These are phyloP conservation scores for Benincasa hispida DNA, from an alignment of 306 rosid genomes.

Conservation along the genomic window DNA sequence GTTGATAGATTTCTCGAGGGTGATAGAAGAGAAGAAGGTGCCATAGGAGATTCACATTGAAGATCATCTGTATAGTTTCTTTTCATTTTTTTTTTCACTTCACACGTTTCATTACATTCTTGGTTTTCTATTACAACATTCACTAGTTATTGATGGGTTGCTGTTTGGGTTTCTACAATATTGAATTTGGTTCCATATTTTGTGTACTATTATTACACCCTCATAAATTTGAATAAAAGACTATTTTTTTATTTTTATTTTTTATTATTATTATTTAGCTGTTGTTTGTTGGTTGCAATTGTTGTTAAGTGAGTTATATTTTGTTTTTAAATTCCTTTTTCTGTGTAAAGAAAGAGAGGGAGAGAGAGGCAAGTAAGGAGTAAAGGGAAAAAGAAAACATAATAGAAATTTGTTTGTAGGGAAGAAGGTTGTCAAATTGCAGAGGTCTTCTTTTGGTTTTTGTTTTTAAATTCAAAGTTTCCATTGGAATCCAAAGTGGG, in stretches of 20 bases:
- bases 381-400: not conserved
- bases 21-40: not conserved
- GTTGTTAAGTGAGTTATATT: not conserved
- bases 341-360: not conserved
- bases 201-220: constrained; percentile 39
- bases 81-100: not conserved
- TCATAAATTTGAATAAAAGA: constrained; percentile 35
- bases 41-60: not conserved
- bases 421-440: not conserved
- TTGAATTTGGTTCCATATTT: constrained; percentile 34
- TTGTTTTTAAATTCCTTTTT: too few species aligned
- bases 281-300: not conserved
- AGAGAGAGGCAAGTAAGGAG: not conserved
- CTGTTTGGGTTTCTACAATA: constrained; percentile 1
- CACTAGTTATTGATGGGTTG: not conserved
- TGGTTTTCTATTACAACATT: not conserved
- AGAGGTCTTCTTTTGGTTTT: not conserved
- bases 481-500: constrained; percentile 3
- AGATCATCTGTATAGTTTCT: constrained; percentile 3
- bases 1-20: constrained; percentile 2
- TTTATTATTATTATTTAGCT: constrained; percentile 17
- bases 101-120: constrained; percentile 1
- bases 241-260: too few species aligned
- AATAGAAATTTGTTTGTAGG: not conserved
- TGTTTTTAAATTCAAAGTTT: not conserved